Evolutionary conservation across 352 stramenopile genomes (phyloP).

Genomic region (Phytophthora tentaculata): DNA sequence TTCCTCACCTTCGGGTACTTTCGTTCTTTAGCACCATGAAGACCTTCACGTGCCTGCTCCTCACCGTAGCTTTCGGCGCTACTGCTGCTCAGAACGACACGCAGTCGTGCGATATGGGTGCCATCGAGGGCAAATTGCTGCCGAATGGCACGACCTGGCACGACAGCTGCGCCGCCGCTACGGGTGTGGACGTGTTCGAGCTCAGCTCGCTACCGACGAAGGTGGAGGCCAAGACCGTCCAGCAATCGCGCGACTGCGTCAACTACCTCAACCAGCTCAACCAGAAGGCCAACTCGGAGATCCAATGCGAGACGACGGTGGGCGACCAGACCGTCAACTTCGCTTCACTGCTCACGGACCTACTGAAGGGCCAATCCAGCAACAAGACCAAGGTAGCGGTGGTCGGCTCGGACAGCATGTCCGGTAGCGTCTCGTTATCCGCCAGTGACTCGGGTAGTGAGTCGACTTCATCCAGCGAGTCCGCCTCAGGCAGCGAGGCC

Average conservation of each 20-base stretch:
- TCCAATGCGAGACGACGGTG: conserved; percentile 57
- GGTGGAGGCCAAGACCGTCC: conserved; percentile 49
- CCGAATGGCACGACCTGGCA: conserved; percentile 57
- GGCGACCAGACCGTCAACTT: conserved; percentile 47
- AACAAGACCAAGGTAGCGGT: conserved; percentile 53
- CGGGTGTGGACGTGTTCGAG: conserved; percentile 60
- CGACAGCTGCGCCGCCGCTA: conserved; percentile 35
- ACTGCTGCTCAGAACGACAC: conserved; percentile 26
- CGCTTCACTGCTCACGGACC: conserved; percentile 46
- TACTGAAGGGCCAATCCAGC: conserved; percentile 64
- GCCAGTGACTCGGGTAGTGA: conserved; percentile 19
- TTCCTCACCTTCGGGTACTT: conserved; percentile 8
- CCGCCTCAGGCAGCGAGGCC: conserved; percentile 9
- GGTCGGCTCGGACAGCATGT: conserved; percentile 36
- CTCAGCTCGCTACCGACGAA: conserved; percentile 48
- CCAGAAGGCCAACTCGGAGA: conserved; percentile 57
- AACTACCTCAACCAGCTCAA: conserved; percentile 79
- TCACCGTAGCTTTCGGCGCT: conserved; percentile 20
- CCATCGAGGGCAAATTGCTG: conserved; percentile 56
- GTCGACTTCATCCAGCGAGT: conserved; percentile 6
- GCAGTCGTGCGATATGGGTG: conserved; percentile 49
- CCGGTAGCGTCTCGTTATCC: conserved; percentile 27
- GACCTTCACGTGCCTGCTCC: conserved; percentile 22
- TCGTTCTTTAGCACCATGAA: conserved; percentile 31
- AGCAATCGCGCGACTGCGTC: conserved; percentile 58